Evolutionary conservation across 768 basidiomycete species (phyloP).

Genomic region (Lanmaoa rubissima): DNA sequence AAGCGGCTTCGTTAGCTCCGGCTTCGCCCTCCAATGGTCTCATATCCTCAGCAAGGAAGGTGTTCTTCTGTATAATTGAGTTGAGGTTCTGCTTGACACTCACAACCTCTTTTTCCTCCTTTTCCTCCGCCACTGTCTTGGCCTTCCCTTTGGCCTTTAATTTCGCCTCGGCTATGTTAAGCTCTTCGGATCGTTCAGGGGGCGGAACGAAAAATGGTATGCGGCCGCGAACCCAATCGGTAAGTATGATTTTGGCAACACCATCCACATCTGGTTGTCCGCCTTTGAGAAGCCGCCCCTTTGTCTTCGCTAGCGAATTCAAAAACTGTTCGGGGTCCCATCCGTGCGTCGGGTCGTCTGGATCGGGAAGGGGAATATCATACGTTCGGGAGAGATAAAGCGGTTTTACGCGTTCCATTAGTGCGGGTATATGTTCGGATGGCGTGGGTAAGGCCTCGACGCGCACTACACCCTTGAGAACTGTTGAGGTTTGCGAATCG

Average conservation of each 20-base stretch:
- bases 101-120: constrained; percentile 39
- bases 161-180: constrained; percentile 58
- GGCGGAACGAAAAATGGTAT: constrained; percentile 96
- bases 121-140: constrained; percentile 31
- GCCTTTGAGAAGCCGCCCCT: constrained; percentile 87
- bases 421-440: constrained; percentile 84
- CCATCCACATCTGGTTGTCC: constrained; percentile 93
- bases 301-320: constrained; percentile 82
- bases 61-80: constrained; percentile 86
- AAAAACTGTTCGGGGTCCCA: constrained; percentile 82
- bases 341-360: constrained; percentile 45
- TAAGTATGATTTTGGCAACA: constrained; percentile 91
- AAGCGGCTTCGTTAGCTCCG: constrained; percentile 32
- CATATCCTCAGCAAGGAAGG: constrained; percentile 84
- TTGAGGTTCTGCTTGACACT: constrained; percentile 85
- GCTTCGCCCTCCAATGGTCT: constrained; percentile 56
- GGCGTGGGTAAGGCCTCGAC: constrained; percentile 93
- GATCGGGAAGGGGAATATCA: constrained; percentile 61
- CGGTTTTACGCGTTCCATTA: constrained; percentile 91
- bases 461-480: constrained; percentile 95
- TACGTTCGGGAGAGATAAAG: constrained; percentile 89
- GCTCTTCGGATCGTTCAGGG: constrained; percentile 74
- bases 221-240: constrained; percentile 95
- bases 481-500: constrained; percentile 86
- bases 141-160: constrained; percentile 54